phyloP scores from a whole-genome alignment of 2,329 filamentous ascomycete genomes.

The Diaporthe longicolla region DNA sequence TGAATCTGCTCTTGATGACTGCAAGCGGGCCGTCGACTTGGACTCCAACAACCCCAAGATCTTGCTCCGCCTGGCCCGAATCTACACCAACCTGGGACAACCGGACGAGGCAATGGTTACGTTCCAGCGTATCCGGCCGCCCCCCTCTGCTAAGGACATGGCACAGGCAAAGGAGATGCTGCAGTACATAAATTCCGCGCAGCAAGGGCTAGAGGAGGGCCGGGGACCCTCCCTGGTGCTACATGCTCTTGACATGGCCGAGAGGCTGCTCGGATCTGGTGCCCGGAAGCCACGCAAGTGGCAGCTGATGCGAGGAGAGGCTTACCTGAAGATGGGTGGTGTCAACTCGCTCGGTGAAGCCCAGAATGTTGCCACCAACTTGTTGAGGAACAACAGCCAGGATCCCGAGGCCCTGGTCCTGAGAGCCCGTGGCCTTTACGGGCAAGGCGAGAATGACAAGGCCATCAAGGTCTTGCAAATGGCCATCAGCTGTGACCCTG shows the following conservation, averaged over 20 bases:
- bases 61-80: constrained; percentile 86
- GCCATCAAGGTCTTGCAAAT: constrained; percentile 93
- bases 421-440: constrained; percentile 88
- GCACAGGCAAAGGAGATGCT: constrained; percentile 88
- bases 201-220: constrained; percentile 80
- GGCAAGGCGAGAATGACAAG: constrained; percentile 94
- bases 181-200: constrained; percentile 83
- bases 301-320: constrained; percentile 92
- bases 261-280: constrained; percentile 81
- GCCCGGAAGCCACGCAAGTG: constrained; percentile 90
- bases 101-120: constrained; percentile 89
- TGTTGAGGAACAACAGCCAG: constrained; percentile 88
- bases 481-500: constrained; percentile 90
- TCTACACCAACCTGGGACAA: constrained; percentile 88
- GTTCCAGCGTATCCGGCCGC: constrained; percentile 83
- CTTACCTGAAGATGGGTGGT: constrained; percentile 92
- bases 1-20: constrained; percentile 86
- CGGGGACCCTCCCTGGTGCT: constrained; percentile 91
- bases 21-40: constrained; percentile 83
- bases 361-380: constrained; percentile 89
- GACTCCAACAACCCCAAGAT: constrained; percentile 92
- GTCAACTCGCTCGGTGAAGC: constrained; percentile 91
- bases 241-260: constrained; percentile 91
- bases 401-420: constrained; percentile 95
- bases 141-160: constrained; percentile 87